Evolutionary conservation across 768 basidiomycete species (phyloP), one percentile per base, ranked within the genome.

Genomic region (Cystofilobasidium capitatum): DNA sequence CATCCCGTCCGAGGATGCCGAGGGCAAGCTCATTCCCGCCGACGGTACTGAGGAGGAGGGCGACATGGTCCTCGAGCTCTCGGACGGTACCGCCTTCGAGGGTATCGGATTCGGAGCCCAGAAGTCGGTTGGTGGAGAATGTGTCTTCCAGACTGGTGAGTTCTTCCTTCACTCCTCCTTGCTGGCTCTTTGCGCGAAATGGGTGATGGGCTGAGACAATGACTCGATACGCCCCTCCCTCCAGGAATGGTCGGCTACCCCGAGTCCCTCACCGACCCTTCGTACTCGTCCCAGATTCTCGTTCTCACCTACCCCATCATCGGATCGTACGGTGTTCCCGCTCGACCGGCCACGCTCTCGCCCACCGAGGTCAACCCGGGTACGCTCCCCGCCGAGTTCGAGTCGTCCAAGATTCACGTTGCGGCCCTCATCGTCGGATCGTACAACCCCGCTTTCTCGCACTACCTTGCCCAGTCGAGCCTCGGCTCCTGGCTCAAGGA

Each of bases 181-280:
- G n/a, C n/a, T n/a, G n/a, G 12, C 36, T 58, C 9, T 33, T 37
- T 17, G 12, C 51, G 22, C 9, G n/a, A 24, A 13, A 54, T 12
- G 31, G n/a, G 10, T n/a, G 10, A n/a, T 26, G 17, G 45, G 14
- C 57, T n/a, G 14, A 58, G 65, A 58, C 45, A 37, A 47, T 37
- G 29, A 1, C n/a, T n/a, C n/a, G n/a, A n/a, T 51, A 29, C 22
- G 24, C 6, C 58, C 26, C 58, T 24, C 31, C 33, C 31, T 49
- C 62, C 74, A 99, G 96, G 96, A 65, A 98, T 99, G 94, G 92
- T 98, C 65, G 96, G 96, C 36, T 99, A 99, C 78, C 91, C 91
- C 42, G 96, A 98, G 75, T 97, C 94, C 24, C 81, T 98, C 72
- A 99, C 96, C 54, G 96, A 98, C 77, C 96, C 96, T 24, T 98